Conservation (phyloP, 129 eudicot genomes). For the Lactuca saligna region DNA sequence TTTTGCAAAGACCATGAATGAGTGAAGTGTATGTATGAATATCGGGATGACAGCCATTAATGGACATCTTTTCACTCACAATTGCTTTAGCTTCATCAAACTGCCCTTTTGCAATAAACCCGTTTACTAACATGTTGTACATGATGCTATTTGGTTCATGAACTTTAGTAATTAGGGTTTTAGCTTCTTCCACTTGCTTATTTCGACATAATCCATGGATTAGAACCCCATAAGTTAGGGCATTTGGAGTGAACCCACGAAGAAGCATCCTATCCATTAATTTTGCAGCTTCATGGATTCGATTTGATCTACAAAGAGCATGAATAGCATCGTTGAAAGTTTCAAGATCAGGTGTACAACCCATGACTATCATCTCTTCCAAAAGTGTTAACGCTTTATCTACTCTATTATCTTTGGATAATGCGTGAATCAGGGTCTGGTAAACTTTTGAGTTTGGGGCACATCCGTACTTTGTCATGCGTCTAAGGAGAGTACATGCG, state of each 20-base stretch:
- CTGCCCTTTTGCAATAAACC: conserved; percentile 56
- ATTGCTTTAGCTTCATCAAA: conserved; percentile 69
- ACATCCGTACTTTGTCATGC: conserved; percentile 92
- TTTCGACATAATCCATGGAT: conserved; percentile 67
- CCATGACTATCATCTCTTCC: conserved; percentile 92
- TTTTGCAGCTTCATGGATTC: conserved; percentile 77
- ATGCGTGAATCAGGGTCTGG: conserved; percentile 78
- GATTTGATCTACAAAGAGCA: conserved; percentile 69
- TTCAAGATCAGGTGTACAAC: conserved; percentile 82
- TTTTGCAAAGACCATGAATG: conserved; percentile 65
- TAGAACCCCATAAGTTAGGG: conserved; percentile 71
- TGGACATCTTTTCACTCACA: conserved; percentile 48
- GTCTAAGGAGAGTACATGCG: conserved; percentile 67
- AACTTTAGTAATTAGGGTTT: conserved; percentile 62
- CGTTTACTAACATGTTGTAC: conserved; percentile 73
- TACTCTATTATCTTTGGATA: conserved; percentile 54
- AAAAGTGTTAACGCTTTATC: conserved; percentile 64
- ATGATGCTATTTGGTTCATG: conserved; percentile 71
- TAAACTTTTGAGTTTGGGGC: conserved; percentile 80
- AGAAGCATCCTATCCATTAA: conserved; percentile 86
- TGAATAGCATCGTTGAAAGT: conserved; percentile 81
- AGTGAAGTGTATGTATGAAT: conserved; percentile 62
- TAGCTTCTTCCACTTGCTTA: conserved; percentile 66
- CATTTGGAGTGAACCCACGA: conserved; percentile 72
- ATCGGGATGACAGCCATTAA: conserved; percentile 61